A percentile compares a stretch with the other conserved stretches of the same genome.
phyloP scores from a whole-genome alignment of 768 basidiomycete genomes.

The Boletus rubroflammeus region DNA sequence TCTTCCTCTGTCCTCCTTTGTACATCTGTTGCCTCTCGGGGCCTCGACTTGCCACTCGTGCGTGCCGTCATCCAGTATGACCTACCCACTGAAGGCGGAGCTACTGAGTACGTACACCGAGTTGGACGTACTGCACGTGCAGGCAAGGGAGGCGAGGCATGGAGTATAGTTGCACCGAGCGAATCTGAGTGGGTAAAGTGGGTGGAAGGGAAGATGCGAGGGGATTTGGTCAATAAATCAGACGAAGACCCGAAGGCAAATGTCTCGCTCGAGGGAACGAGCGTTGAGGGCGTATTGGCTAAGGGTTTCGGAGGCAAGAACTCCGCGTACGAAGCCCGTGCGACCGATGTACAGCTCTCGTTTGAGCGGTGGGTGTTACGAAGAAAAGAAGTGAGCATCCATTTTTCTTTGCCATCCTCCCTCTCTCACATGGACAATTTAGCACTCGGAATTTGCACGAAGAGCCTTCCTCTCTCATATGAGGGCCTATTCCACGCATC shows the following conservation, averaged over 20 bases:
- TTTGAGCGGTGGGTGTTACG: slow-evolving; percentile 92
- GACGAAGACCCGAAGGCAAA: slow-evolving; percentile 34
- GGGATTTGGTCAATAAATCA: slow-evolving; percentile 34
- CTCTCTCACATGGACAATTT: not conserved
- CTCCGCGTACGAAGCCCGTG: slow-evolving; percentile 78
- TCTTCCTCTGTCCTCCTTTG: slow-evolving; percentile 79
- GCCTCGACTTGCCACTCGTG: slow-evolving; percentile 92
- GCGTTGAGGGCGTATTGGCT: slow-evolving; percentile 67
- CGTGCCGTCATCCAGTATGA: slow-evolving; percentile 95
- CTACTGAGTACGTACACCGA: slow-evolving; percentile 94
- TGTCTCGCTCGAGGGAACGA: slow-evolving; percentile 53
- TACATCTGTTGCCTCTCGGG: slow-evolving; percentile 98
- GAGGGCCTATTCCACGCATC: slow-evolving; percentile 96
- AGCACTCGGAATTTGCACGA: slow-evolving; percentile 79
- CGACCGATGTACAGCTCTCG: slow-evolving; percentile 92
- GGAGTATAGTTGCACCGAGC: slow-evolving; percentile 85
- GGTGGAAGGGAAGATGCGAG: slow-evolving; percentile 81
- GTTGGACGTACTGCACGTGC: slow-evolving; percentile 97
- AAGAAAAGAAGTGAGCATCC: slow-evolving; percentile 57
- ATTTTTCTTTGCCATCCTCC: not conserved
- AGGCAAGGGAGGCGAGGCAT: slow-evolving; percentile 93
- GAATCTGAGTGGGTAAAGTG: slow-evolving; percentile 89
- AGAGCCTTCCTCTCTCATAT: slow-evolving; percentile 90
- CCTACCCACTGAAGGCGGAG: slow-evolving; percentile 94
- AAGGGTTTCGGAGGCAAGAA: slow-evolving; percentile 85